These are phyloP conservation scores for Blastomyces silverae DNA, from an alignment of 2,329 filamentous ascomycete genomes.

Conservation along the genomic window DNA sequence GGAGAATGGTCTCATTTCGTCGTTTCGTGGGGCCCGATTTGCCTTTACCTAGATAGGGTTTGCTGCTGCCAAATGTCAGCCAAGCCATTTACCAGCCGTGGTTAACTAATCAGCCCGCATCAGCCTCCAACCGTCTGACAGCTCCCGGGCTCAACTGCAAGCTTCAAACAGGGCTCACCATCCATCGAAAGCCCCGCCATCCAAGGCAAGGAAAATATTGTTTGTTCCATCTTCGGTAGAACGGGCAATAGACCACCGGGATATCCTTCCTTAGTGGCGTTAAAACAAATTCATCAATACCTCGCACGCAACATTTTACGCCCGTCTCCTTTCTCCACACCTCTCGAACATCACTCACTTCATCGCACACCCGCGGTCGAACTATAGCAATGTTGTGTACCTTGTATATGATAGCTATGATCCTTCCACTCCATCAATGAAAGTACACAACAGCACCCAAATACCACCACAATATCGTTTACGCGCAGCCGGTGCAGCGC, in stretches of 20 bases:
- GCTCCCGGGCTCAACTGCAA: not conserved
- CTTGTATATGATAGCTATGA: not conserved
- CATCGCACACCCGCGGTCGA: not conserved
- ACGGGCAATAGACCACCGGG: not conserved
- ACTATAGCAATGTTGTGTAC: not conserved
- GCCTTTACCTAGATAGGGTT: not conserved
- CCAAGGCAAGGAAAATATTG: not conserved
- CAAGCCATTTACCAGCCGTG: too few relatives aligned
- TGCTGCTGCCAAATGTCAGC: too few relatives aligned
- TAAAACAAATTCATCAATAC: not conserved
- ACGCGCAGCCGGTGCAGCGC: not conserved
- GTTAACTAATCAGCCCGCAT: too few relatives aligned
- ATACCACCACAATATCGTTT: not conserved
- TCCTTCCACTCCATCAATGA: conserved; percentile 5
- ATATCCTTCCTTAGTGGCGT: not conserved
- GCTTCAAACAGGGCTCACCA: not conserved
- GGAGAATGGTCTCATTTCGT: too few relatives aligned
- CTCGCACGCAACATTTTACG: not conserved
- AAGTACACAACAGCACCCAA: not conserved
- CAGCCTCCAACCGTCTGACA: not conserved
- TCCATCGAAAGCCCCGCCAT: not conserved
- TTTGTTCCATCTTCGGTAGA: not conserved
- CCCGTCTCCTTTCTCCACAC: not conserved
- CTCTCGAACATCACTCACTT: too few relatives aligned
- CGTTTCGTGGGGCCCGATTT: too few relatives aligned